phyloP scores from a whole-genome alignment of 768 basidiomycete genomes.

The Lepiota venenata region DNA sequence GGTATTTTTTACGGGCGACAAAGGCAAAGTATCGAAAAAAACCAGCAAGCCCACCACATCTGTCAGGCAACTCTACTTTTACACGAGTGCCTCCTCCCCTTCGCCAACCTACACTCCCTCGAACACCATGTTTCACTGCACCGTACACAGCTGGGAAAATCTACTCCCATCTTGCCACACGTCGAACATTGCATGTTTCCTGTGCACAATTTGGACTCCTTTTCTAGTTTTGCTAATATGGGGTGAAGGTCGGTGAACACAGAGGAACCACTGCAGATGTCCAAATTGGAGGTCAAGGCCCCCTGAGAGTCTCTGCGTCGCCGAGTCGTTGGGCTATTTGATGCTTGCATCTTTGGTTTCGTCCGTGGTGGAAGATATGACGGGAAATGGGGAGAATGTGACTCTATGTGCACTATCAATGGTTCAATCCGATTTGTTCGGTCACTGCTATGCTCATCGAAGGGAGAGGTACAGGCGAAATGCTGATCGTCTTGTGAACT shows the following conservation, averaged over 20 bases:
- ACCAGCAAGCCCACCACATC: no score
- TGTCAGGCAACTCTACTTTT: not conserved
- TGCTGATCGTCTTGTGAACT: no score
- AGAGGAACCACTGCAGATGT: not conserved
- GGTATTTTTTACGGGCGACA: no score
- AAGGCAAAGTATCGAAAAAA: no score
- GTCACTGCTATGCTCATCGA: no score
- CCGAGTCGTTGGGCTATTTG: not conserved
- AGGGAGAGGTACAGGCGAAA: no score
- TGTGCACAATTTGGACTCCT: constrained; percentile 39
- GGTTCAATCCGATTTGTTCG: no score
- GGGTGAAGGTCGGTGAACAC: constrained; percentile 24
- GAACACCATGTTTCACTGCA: constrained; percentile 57
- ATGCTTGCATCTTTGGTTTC: not conserved
- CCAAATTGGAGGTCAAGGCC: not conserved
- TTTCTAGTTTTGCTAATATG: constrained; percentile 40
- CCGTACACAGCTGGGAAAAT: constrained; percentile 48
- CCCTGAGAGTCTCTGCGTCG: not conserved
- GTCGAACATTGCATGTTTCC: constrained; percentile 34
- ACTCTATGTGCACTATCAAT: no score
- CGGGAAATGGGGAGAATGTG: no score
- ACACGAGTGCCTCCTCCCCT: constrained; percentile 42
- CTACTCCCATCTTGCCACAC: constrained; percentile 41
- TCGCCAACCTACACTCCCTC: constrained; percentile 44
- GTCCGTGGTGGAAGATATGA: no score